A percentile compares a stretch with the other conserved stretches of the same genome.
These are phyloP conservation scores for Plenodomus lindquistii DNA, from an alignment of 2,329 filamentous ascomycete genomes.

Conservation along the genomic window DNA sequence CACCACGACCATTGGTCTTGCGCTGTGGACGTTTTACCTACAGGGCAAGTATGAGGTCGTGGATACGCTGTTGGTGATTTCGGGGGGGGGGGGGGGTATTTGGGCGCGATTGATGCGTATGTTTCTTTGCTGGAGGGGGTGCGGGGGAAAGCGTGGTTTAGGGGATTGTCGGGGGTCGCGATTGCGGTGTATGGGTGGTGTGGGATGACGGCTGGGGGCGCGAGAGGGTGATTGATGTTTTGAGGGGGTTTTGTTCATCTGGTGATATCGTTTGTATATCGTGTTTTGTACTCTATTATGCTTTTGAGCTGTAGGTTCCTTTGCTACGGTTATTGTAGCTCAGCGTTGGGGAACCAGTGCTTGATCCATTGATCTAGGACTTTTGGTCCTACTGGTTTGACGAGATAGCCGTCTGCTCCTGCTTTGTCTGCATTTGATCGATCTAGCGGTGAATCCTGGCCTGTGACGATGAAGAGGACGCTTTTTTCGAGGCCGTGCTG, in stretches of 20 bases:
- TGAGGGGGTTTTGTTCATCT: too few relatives aligned
- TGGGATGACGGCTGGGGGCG: slow-evolving; percentile 15
- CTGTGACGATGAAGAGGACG: slow-evolving; percentile 41
- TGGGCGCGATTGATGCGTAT: slow-evolving; percentile 21
- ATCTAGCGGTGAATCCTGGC: slow-evolving; percentile 36
- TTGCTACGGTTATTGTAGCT: slow-evolving; percentile 5
- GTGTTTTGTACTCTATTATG: too few relatives aligned
- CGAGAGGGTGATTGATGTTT: too few relatives aligned
- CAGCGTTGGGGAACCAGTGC: slow-evolving; percentile 23
- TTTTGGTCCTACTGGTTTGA: slow-evolving; percentile 39
- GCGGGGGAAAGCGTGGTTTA: slow-evolving; percentile 20
- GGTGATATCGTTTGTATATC: too few relatives aligned
- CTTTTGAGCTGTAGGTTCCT: too few relatives aligned
- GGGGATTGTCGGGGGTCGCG: slow-evolving; percentile 14
- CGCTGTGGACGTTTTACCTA: slow-evolving; percentile 19
- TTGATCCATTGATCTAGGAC: slow-evolving; percentile 27
- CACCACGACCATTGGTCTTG: slow-evolving; percentile 9
- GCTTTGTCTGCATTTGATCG: slow-evolving; percentile 27
- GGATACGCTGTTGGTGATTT: slow-evolving; percentile 16
- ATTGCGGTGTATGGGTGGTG: slow-evolving; percentile 25
- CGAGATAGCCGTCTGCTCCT: slow-evolving; percentile 36
- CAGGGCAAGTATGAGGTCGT: slow-evolving; percentile 23
- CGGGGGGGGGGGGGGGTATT: slow-evolving; percentile 6
- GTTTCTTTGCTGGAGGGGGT: slow-evolving; percentile 27
- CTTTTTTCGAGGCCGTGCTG: slow-evolving; percentile 23